Conservation (phyloP, 2,329 filamentous ascomycete genomes). For the Aspergillus oerlinghausenensis region DNA sequence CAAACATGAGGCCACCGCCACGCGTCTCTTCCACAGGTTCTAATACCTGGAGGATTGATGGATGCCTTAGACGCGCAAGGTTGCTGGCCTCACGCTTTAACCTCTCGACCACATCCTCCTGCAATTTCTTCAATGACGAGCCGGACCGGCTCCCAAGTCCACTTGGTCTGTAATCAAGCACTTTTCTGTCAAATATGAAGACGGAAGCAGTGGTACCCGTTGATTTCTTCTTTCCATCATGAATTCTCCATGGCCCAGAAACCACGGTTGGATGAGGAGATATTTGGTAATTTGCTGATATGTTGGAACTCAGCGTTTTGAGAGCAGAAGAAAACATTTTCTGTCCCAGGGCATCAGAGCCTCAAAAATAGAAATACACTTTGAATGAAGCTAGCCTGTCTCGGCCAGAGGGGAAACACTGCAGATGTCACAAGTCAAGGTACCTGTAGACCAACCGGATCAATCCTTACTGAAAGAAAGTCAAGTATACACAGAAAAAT, state of each 20-base stretch:
- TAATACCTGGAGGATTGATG: constrained; percentile 83
- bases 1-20: constrained; percentile 88
- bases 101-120: constrained; percentile 87
- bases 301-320: constrained; percentile 92
- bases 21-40: constrained; percentile 95
- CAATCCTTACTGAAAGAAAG: not conserved
- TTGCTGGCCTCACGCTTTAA: constrained; percentile 88
- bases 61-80: constrained; percentile 82
- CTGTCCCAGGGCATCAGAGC: constrained; percentile 4
- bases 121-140: constrained; percentile 68
- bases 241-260: constrained; percentile 94
- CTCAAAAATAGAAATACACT: not conserved
- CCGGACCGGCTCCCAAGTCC: constrained; percentile 58
- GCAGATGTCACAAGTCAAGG: not conserved
- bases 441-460: not conserved
- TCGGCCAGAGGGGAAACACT: not conserved
- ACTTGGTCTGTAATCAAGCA: constrained; percentile 65
- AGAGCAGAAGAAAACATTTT: constrained; percentile 89
- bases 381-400: not conserved
- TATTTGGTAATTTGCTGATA: constrained; percentile 84
- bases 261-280: constrained; percentile 69
- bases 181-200: constrained; percentile 91
- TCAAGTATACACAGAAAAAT: not conserved
- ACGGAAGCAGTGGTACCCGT: constrained; percentile 85
- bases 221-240: constrained; percentile 94